Evolutionary conservation across 345 rosid genomes (phyloP), one percentile per base, ranked within the genome.

Genomic region (Rhodomyrtus tomentosa): DNA sequence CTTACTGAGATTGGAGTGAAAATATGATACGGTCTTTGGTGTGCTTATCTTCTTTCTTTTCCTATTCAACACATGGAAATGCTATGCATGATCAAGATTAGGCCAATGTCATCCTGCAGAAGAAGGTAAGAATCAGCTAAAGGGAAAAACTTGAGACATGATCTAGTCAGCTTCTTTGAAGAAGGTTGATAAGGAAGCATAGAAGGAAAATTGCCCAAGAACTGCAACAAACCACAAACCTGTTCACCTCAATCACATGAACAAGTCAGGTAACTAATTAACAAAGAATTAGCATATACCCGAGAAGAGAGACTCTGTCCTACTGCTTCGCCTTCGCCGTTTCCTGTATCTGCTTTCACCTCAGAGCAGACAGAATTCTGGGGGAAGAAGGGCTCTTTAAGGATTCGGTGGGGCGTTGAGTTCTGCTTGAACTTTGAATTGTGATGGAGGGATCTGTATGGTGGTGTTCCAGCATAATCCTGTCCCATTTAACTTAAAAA

Each of bases 11-110:
- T 91, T 88, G 88, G 89, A 88, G 90, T 92, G 94, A 73, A 92
- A 90, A 88, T 87, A 74, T 85, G 86, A 85, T 88, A 85, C 87
- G 87, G 93, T 86, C 87, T 92, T 91, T 92, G 24, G 84, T 82
- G 96, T 88, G 89, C 90, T 91, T 86, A 86, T 88, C 56, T 76
- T 87, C 32, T 56, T 83, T 82, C 79, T 82, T 18, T 56, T 38
- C 27, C 2, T 68, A 42, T 62, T 54, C 76, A 32, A 20, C 76
- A 2, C 76, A 32, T 62, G 74, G 74, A 62, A 59, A 62, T 62
- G 74, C 42, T 32, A 62, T 62, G 76, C 76, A 83, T 48, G 85
- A 9, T 82, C 59, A 40, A 22, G 76, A 62, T 62, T 32, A 62
- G 76, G 76, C 42, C 76, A 62, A 62, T 32, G 42, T 20, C 42